Evolutionary conservation across 805 yeast genomes (phyloP).

Genomic region (Schwanniomyces yamadae): DNA sequence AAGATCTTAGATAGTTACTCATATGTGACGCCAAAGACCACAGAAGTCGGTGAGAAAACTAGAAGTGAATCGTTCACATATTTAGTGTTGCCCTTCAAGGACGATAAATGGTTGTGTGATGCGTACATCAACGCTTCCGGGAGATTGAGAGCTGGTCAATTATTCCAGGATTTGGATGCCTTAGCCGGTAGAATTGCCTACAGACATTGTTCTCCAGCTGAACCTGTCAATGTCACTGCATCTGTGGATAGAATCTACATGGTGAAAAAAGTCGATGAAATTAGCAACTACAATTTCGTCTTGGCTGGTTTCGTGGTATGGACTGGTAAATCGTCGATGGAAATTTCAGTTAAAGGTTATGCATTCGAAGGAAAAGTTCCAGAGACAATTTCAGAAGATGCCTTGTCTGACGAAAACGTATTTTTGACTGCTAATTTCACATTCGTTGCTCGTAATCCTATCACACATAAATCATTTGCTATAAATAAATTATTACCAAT

Average conservation of each 20-base stretch:
- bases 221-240: constrained; percentile 94
- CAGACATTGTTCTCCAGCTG: constrained; percentile 91
- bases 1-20: constrained; percentile 67
- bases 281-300: constrained; percentile 70
- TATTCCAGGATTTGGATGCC: constrained; percentile 92
- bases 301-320: constrained; percentile 90
- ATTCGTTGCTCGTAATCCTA: constrained; percentile 92
- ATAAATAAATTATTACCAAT: constrained; percentile 78
- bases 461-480: constrained; percentile 85
- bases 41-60: constrained; percentile 69
- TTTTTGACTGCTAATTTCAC: constrained; percentile 90
- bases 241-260: constrained; percentile 89
- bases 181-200: constrained; percentile 93
- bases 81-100: constrained; percentile 75
- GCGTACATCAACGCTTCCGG: constrained; percentile 88
- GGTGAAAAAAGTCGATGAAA: constrained; percentile 79
- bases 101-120: constrained; percentile 79
- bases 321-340: constrained; percentile 96
- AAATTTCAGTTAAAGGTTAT: constrained; percentile 86
- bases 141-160: constrained; percentile 86
- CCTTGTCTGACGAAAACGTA: constrained; percentile 63
- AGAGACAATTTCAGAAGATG: constrained; percentile 49
- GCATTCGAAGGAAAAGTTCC: constrained; percentile 62
- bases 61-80: constrained; percentile 75
- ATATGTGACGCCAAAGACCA: constrained; percentile 69